Percentiles rank a stretch among this genome's conserved stretches.
phyloP scores from a whole-genome alignment of 2,329 filamentous ascomycete genomes.

The Fusarium sp. region DNA sequence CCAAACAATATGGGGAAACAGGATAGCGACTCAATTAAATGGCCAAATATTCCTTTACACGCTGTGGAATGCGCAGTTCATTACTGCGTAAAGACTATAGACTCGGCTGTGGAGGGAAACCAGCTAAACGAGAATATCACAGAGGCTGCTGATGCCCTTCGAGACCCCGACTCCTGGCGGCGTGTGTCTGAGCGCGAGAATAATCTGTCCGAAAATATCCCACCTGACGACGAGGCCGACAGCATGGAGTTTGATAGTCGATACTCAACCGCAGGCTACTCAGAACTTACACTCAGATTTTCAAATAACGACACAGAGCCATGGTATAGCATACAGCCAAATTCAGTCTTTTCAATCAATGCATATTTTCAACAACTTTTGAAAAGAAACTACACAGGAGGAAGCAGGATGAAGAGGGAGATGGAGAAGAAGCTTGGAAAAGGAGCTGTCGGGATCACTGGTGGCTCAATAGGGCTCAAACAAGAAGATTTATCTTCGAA shows the following conservation, averaged over 20 bases:
- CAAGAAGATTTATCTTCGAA: not conserved
- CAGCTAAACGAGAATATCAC: slow-evolving; percentile 1
- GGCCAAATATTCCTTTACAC: slow-evolving; percentile 18
- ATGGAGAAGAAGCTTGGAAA: slow-evolving; percentile 8
- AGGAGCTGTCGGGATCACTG: slow-evolving; percentile 14
- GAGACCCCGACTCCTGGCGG: slow-evolving; percentile 18
- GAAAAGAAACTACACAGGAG: not conserved
- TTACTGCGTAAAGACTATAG: slow-evolving; percentile 24
- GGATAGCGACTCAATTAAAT: slow-evolving; percentile 1
- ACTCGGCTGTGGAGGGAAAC: slow-evolving; percentile 13
- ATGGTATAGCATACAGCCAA: not conserved
- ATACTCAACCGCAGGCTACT: slow-evolving; percentile 1
- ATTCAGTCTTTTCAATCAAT: slow-evolving; percentile 15
- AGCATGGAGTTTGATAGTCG: slow-evolving; percentile 11
- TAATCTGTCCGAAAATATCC: slow-evolving; percentile 1
- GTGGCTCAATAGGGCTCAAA: not conserved
- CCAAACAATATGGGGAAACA: not conserved
- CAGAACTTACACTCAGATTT: not conserved
- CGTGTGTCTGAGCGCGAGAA: not conserved
- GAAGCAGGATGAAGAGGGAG: not conserved
- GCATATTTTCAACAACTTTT: slow-evolving; percentile 13
- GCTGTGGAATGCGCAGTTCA: slow-evolving; percentile 25
- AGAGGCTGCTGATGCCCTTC: slow-evolving; percentile 1
- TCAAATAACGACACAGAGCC: not conserved
- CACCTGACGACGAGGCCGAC: not conserved